A percentile compares a stretch with the other conserved stretches of the same genome.
phyloP scores from a whole-genome alignment of 345 rosid species.

The Dipteronia dyeriana region DNA sequence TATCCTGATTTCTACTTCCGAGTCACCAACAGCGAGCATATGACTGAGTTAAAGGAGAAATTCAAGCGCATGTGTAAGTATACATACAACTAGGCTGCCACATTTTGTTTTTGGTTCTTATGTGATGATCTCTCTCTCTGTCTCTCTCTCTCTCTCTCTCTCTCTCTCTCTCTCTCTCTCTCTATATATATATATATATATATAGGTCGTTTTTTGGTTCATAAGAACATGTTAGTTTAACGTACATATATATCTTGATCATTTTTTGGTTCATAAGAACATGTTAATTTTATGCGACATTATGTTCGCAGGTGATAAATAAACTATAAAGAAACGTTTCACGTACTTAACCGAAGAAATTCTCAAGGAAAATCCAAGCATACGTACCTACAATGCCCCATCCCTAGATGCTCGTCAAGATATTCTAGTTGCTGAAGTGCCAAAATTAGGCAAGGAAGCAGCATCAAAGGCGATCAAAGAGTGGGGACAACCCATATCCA shows the following conservation, averaged over 20 bases:
- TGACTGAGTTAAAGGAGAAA: background rate
- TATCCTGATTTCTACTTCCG: conserved; percentile 2
- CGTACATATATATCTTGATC: too few species aligned
- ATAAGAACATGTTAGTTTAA: too few species aligned
- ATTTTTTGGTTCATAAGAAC: too few species aligned
- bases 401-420: conserved; percentile 7
- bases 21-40: background rate
- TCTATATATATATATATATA: too few species aligned
- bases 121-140: too few species aligned
- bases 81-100: too few species aligned
- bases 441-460: conserved; percentile 14
- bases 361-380: background rate
- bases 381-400: background rate
- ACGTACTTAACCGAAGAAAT: background rate
- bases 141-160: too few species aligned
- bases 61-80: background rate
- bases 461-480: conserved; percentile 11
- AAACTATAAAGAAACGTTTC: conserved; percentile 13
- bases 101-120: too few species aligned
- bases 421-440: conserved; percentile 7
- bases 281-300: too few species aligned
- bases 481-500: conserved; percentile 7
- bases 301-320: conserved; percentile 1
- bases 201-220: too few species aligned
- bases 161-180: too few species aligned